Percentiles rank a stretch among this genome's conserved stretches.
phyloP scores from a whole-genome alignment of 1,139 yeast species.

The Candida buenavistaensis region DNA sequence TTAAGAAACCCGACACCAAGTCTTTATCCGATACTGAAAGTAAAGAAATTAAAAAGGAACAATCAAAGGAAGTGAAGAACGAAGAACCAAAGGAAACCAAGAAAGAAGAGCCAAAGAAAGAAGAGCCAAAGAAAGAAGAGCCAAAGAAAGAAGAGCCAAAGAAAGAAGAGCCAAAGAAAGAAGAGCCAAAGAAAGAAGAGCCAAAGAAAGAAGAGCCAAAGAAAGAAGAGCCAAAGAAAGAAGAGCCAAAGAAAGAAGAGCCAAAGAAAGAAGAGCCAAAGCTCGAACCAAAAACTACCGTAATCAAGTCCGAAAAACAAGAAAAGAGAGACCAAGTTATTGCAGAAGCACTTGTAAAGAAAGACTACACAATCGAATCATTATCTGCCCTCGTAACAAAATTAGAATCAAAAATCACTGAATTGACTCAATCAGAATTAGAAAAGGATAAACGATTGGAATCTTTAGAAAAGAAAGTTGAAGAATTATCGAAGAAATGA shows the following conservation, averaged over 20 bases:
- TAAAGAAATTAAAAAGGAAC: constrained; percentile 9
- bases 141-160: constrained; percentile 14
- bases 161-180: constrained; percentile 15
- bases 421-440: constrained; percentile 51
- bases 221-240: constrained; percentile 14
- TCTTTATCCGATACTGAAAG: constrained; percentile 4
- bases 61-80: too few species aligned
- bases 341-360: constrained; percentile 6
- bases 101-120: constrained; percentile 17
- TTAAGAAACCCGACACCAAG: constrained; percentile 28
- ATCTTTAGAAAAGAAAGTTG: constrained; percentile 43
- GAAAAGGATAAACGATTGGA: constrained; percentile 64
- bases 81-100: constrained; percentile 11
- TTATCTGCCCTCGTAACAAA: constrained; percentile 55
- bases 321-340: constrained; percentile 16
- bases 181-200: constrained; percentile 12
- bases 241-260: constrained; percentile 15
- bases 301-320: too few species aligned
- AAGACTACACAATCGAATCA: constrained; percentile 51
- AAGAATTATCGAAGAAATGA: constrained; percentile 34
- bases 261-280: constrained; percentile 12
- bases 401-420: constrained; percentile 55
- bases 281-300: too few species aligned
- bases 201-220: constrained; percentile 16
- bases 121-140: constrained; percentile 16